Conservation (phyloP, 2,329 filamentous ascomycete genomes). For the Fusarium sp. region DNA sequence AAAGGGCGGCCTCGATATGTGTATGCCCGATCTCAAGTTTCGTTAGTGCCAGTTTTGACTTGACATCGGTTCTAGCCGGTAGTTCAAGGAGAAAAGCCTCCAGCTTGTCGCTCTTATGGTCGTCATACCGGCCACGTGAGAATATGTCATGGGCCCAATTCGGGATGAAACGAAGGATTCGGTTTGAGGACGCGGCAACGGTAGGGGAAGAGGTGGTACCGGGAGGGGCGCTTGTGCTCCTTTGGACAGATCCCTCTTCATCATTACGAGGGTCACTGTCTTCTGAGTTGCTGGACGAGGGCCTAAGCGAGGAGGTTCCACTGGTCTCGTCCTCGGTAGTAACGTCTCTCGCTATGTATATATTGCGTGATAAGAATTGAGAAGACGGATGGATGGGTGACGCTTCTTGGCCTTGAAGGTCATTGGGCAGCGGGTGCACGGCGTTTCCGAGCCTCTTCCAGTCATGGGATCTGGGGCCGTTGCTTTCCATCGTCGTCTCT, state of each 20-base stretch:
- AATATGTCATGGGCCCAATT: neutral
- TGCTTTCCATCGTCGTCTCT: neutral
- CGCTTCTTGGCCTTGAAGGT: neutral
- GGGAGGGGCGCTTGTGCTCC: neutral
- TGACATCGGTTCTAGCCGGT: neutral
- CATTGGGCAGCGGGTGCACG: neutral
- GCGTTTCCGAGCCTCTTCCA: neutral
- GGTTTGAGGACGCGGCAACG: neutral
- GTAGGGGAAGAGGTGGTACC: neutral
- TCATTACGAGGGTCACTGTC: neutral
- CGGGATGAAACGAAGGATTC: neutral
- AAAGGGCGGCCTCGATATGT: neutral
- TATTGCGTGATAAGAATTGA: neutral
- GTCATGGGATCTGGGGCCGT: neutral
- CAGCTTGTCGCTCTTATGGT: neutral
- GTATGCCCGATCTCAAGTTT: neutral
- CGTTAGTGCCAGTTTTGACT: neutral
- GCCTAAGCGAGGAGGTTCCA: neutral
- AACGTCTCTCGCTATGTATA: neutral
- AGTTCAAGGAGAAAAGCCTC: slow-evolving; percentile 3
- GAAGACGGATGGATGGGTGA: neutral
- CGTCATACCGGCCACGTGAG: neutral
- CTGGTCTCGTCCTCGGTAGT: neutral
- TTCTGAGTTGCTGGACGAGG: neutral
- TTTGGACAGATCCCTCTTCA: neutral